Evolutionary conservation across 805 yeast genomes (phyloP), one percentile per base, ranked within the genome.

Genomic region (Saturnispora mendoncae): DNA sequence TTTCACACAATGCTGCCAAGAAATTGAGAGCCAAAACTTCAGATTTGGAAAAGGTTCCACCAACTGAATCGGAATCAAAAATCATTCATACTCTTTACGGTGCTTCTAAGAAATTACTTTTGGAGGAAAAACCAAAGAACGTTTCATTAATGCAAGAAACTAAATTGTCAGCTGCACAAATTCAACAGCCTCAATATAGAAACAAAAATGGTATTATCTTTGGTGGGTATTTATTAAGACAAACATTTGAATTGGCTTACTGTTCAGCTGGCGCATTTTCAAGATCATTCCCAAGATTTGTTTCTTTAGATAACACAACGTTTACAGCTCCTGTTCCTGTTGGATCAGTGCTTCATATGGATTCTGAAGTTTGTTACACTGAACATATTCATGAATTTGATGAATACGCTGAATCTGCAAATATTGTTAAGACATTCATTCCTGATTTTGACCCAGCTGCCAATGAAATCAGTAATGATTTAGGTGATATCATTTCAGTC

Each of bases 111-210:
- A 56, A 60, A 39, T 47, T 72, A 21, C 54, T 61, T 15, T 43
- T 58, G 15, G 57, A 57, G 4, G 55, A 57, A 6, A 60, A 64
- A 43, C 80, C 81, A n/a, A 60, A 60, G 19, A 74, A 73, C 46
- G 59, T 80, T 24, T 65, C 69, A 34, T 74, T 74, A 50, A 83
- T 86, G 94, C 70, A 73, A 38, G 80, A 84, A 47, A 80, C 96
- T 1, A 65, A 60, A 39, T 71, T 84, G 40, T 67, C 73, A 39
- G 82, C 94, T 9, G 84, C 95, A 6, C 72, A 80, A 54, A 78
- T 87, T 62, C 90, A 88, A 90, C 97, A 88, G 63, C 97, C 97
- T 2, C 97, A 88, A 65, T 88, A 87, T 65, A 76, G 97, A 64
- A 88, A 88, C 67, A 76, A 95, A 58, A 95, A 88, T 58, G 83